Evolutionary conservation across 1,284 basidiomycete species (phyloP), one percentile per base, ranked within the genome.

Genomic region (Ustilago hordei): DNA sequence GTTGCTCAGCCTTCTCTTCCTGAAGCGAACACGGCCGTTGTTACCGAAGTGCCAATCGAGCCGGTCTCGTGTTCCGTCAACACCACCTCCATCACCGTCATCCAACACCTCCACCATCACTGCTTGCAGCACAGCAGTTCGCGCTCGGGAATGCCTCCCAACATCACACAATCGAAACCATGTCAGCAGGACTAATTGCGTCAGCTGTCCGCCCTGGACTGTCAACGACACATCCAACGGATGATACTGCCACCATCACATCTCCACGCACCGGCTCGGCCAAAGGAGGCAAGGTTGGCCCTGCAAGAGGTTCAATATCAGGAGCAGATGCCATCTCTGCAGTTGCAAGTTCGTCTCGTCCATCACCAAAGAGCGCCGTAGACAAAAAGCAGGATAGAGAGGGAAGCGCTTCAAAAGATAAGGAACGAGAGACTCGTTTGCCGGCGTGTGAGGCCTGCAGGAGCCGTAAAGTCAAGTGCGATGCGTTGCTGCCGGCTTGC

Each of bases 401-500:
- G 8, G 34, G 55, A 11, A 63, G 59, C 34, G 36, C 56, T 1
- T 55, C 60, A n/a, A 68, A 61, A 34, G 60, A 71, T 54, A 75
- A 67, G 35, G 67, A 75, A 9, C 45, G 66, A 36, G 73, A 70
- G 43, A 50, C 62, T 17, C 69, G 75, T 13, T 58, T 77, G 2
- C 75, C 75, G 1, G 75, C 75, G 1, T 77, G 75, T 59, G 75
- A 77, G 19, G 69, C 63, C 3, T 77, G 75, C 48, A 66, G 67
- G 17, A 60, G 57, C 17, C 69, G 69, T 35, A 77, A 77, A 19
- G 66, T 77, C 56, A 77, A 77, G 31, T 77, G 75, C 53, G 75
- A 77, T 63, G 75, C 75, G 19, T 43, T 77, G 23, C 66, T 77
- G 2, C 75, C 75, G 4, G 75, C 69, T 28, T 77, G 75, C 11